Conservation (phyloP, 345 rosid species). For the Odontarrhena argentea region DNA sequence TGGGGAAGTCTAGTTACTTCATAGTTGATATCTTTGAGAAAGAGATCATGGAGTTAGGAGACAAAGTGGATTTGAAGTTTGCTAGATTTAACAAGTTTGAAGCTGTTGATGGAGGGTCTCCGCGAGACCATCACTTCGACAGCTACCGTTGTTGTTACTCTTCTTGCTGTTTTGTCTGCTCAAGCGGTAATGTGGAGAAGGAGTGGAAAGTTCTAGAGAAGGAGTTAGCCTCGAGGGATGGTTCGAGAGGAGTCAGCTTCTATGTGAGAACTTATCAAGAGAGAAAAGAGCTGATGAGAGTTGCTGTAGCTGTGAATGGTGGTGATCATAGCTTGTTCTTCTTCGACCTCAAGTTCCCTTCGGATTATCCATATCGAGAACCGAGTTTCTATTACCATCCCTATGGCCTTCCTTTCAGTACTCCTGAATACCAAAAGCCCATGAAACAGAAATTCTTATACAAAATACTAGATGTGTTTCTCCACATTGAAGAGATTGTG, state of each 20-base stretch:
- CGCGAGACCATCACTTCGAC: constrained; percentile 33
- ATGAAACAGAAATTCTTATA: neutral
- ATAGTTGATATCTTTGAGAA: constrained; percentile 36
- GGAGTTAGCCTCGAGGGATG: neutral
- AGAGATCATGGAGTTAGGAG: constrained; percentile 43
- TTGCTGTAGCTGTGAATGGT: constrained; percentile 19
- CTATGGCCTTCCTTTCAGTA: constrained; percentile 30
- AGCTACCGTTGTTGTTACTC: constrained; percentile 20
- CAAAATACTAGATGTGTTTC: constrained; percentile 33
- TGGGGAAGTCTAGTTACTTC: constrained; percentile 25
- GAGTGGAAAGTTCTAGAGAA: constrained; percentile 21
- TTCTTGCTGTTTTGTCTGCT: constrained; percentile 8
- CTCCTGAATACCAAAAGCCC: neutral
- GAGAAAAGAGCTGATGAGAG: constrained; percentile 41
- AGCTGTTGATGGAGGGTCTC: constrained; percentile 23
- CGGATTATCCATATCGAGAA: constrained; percentile 26
- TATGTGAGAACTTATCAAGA: constrained; percentile 27
- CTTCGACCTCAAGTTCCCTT: constrained; percentile 37
- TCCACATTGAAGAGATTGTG: constrained; percentile 37
- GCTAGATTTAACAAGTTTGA: constrained; percentile 31
- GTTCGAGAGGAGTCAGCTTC: constrained; percentile 23
- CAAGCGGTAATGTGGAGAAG: neutral
- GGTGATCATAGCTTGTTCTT: constrained; percentile 31
- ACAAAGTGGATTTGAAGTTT: constrained; percentile 33
- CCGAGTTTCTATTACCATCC: constrained; percentile 33